A percentile compares a stretch with the other conserved stretches of the same genome.
Evolutionary conservation across 2,329 filamentous ascomycete species (phyloP).

Genomic region (Blumeria graminis): DNA sequence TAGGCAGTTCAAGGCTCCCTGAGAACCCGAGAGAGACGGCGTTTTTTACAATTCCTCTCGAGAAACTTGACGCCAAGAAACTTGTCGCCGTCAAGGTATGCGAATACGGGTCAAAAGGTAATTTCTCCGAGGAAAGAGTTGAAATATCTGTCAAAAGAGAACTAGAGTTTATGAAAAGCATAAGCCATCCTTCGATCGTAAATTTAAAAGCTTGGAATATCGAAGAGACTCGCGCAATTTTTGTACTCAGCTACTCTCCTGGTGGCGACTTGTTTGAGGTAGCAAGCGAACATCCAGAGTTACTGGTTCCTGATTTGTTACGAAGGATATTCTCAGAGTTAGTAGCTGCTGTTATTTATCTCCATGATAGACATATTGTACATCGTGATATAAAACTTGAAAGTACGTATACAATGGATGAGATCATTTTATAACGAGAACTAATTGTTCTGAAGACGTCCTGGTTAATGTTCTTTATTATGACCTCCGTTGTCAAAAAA

Average conservation of each 20-base stretch:
- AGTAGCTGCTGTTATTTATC: conserved; percentile 61
- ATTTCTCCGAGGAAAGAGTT: conserved; percentile 76
- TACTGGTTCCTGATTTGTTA: conserved; percentile 45
- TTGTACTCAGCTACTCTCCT: conserved; percentile 78
- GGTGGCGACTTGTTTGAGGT: conserved; percentile 91
- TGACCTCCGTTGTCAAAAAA: conserved; percentile 32
- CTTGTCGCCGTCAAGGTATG: conserved; percentile 90
- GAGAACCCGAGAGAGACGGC: conserved; percentile 7
- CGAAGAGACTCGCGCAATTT: conserved; percentile 54
- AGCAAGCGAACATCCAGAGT: conserved; percentile 44
- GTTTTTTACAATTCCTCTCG: conserved; percentile 11
- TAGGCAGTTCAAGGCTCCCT: conserved; percentile 16
- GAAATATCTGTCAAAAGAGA: conserved; percentile 88
- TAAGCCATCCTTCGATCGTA: conserved; percentile 74
- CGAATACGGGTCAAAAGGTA: conserved; percentile 80
- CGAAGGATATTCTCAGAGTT: conserved; percentile 77
- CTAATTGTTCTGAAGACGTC: conserved; percentile 34
- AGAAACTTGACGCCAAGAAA: conserved; percentile 40
- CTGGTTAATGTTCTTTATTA: conserved; percentile 59
- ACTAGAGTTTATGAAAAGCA: conserved; percentile 72
- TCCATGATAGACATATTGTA: conserved; percentile 69
- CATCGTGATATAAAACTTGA: conserved; percentile 97
- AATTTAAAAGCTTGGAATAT: conserved; percentile 82
- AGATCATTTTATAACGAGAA: neutral
- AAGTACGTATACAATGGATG: conserved; percentile 32